Evolutionary conservation across 768 basidiomycete species (phyloP), one percentile per base, ranked within the genome.

Genomic region (Fibroporia radiculosa): DNA sequence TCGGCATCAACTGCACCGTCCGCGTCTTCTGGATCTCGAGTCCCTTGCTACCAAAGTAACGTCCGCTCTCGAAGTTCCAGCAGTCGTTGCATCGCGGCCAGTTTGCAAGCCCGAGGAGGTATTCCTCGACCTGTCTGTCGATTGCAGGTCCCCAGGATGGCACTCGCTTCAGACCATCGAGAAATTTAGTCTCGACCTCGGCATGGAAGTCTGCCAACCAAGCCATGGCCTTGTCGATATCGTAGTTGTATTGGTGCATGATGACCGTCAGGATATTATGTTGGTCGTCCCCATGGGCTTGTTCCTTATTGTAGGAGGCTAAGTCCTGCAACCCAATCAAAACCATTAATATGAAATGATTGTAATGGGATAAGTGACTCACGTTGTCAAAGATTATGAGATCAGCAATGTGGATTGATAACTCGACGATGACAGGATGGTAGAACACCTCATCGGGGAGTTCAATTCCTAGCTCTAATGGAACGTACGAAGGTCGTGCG

Each of bases 351-450:
- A n/a, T 31, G 29, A 31, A 10, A 31, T 31, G 29, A 31, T 10
- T 31, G 29, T 8, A n/a, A 31, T n/a, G n/a, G n/a, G n/a, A 31
- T 8, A n/a, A n/a, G n/a, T 10, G 33, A 7, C 74, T 54, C 49
- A 83, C 82, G 57, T 84, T 84, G 22, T 79, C 64, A 74, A 75
- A 79, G 56, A 75, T 77, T 41, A 84, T 72, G 46, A 80, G 64
- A 56, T 85, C 82, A 26, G 69, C 69, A 14, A 74, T 75, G 7
- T 72, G 71, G 56, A 66, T 71, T 50, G 75, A 73, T 10, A 77
- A 67, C 35, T 68, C 67, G 52, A 65, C 61, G 55, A 84, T 74
- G 18, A 50, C 61, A 12, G 74, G 65, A 55, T 84, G 68, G 34
- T 75, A 65, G 50, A 75, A 76, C 14, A 78, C 69, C 36, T 73